Percentiles rank a stretch among this genome's conserved stretches.
These are phyloP conservation scores for Talaromyces sp. DNA, from an alignment of 2,329 filamentous ascomycete genomes.

Conservation along the genomic window DNA sequence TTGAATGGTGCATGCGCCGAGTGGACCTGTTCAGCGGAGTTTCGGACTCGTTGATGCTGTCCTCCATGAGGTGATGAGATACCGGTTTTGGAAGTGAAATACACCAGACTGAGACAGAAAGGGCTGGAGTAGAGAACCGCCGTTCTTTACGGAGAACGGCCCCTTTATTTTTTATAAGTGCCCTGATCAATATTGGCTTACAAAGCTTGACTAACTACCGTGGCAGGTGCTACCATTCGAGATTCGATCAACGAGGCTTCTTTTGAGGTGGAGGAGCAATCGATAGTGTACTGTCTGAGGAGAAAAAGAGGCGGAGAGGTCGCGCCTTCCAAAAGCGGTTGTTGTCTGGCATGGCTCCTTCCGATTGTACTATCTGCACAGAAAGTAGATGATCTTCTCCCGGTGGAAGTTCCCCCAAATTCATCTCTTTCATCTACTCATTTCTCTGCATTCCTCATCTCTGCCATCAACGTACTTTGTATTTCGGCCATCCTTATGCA, in stretches of 20 bases:
- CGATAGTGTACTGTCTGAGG: not conserved
- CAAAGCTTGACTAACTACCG: constrained; percentile 32
- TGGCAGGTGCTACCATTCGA: not conserved
- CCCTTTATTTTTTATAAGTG: constrained; percentile 41
- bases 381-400: not conserved
- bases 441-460: not conserved
- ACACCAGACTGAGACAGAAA: constrained; percentile 3
- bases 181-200: constrained; percentile 12
- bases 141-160: constrained; percentile 30
- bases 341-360: not conserved
- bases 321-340: not conserved
- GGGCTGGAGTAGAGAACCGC: constrained; percentile 23
- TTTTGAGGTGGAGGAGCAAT: not conserved
- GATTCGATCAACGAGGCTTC: not conserved
- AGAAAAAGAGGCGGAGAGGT: not conserved
- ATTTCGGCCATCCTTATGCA: not conserved
- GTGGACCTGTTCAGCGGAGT: constrained; percentile 11
- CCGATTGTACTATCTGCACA: not conserved
- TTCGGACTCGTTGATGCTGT: constrained; percentile 5
- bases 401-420: not conserved
- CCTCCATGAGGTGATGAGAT: constrained; percentile 3
- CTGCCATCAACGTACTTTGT: not conserved
- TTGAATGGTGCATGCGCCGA: not conserved
- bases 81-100: not conserved
- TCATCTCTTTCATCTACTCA: not conserved